Base-by-base conservation (phyloP, 208 protist genomes). In the Acanthamoeba castellanii region DNA sequence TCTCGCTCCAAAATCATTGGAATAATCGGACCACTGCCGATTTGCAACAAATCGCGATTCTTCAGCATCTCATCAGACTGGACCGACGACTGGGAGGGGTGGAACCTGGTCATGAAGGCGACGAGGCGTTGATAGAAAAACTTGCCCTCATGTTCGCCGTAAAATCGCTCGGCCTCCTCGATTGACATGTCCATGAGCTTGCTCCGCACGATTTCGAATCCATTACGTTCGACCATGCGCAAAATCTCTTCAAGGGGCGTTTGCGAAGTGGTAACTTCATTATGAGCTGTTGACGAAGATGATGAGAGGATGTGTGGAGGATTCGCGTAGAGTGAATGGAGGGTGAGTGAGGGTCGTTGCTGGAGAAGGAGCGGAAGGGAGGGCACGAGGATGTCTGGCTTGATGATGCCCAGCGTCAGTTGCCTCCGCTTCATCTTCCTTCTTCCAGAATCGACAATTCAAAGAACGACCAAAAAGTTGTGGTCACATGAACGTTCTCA, bases 401-500 rank as follows among this genome's bases (percentile, higher is more conserved):
- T 92, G 87, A 92, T 74, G 87, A 92, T 68, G 42, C n/a, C 87
- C 52, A 92, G 42, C 87, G 87, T 92, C 3, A 37, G 32, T 37
- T 92, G 87, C 87, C 64, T 59, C 55, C 18, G 6, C 70, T 81
- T 81, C 66, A 72, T 72, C 66, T 20, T 37, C 64, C 9, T 20
- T 68, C 61, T 25, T 30, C 3, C 61, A 18, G 25, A 68, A 11
- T 30, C 3, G 25, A 61, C 42, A 47, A 47, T 47, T 47, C 42
- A 2, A 47, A 47, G 18, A 57, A 57, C 52, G 16, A 30, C 25
- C 11, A 66, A n/a, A 66, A 66, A 8, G 11, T 59, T 59, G 55
- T 47, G 42, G 42, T 3, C 37, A n/a, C n/a, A n/a, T n/a, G n/a
- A n/a, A n/a, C 37, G 37, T 42, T 42, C 37, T 42, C 96, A 99